Evolutionary conservation across 768 basidiomycete species (phyloP).

Genomic region (Kondoa malvinella): DNA sequence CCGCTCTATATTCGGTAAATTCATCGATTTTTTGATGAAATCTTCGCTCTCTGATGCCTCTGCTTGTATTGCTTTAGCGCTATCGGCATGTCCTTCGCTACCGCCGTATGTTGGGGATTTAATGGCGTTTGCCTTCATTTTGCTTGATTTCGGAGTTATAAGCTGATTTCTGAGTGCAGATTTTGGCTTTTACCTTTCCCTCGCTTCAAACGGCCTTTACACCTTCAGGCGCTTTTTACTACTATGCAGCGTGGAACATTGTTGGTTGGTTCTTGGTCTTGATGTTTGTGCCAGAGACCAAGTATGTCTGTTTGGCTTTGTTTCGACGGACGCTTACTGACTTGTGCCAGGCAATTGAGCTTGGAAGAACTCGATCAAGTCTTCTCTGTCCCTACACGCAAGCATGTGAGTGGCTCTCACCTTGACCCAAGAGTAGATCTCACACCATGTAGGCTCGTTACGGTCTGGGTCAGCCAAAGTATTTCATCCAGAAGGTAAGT

Average conservation of each 20-base stretch:
- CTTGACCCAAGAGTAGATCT: too few species aligned
- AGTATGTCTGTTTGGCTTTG: not conserved
- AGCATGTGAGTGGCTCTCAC: conserved; percentile 8
- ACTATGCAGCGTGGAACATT: conserved; percentile 25
- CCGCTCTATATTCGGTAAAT: conserved; percentile 26
- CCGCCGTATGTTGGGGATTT: conserved; percentile 7
- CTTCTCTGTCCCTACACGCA: conserved; percentile 28
- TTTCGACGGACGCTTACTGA: not conserved
- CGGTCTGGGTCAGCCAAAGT: too few species aligned
- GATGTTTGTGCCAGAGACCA: conserved; percentile 18
- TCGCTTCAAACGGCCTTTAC: conserved; percentile 19
- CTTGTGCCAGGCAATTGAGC: conserved; percentile 21
- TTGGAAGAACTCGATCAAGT: conserved; percentile 31
- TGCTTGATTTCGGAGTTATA: not conserved
- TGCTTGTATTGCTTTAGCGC: conserved; percentile 15
- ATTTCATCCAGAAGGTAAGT: too few species aligned
- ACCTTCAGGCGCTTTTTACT: conserved; percentile 21
- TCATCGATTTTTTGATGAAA: too few species aligned
- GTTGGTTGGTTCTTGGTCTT: conserved; percentile 23
- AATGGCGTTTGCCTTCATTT: not conserved
- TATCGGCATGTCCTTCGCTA: not conserved
- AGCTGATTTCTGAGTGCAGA: not conserved
- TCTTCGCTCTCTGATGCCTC: conserved; percentile 22
- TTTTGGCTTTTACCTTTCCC: conserved; percentile 23
- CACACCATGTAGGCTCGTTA: too few species aligned